Percentiles rank a stretch among this genome's conserved stretches.
phyloP scores from a whole-genome alignment of 2,329 filamentous ascomycete species.

The Trichoderma sp. region DNA sequence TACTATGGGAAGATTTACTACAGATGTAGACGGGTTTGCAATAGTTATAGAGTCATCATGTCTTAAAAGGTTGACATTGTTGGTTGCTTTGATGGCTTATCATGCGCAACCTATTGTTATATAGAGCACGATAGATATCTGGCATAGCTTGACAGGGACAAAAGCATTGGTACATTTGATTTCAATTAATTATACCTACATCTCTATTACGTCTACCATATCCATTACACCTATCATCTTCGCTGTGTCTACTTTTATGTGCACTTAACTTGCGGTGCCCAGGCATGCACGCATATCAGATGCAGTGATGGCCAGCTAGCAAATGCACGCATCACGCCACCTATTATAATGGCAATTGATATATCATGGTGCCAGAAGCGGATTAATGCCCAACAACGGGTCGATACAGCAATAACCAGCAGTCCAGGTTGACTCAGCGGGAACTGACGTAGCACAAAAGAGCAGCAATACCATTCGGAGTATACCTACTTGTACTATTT shows the following conservation, averaged over 20 bases:
- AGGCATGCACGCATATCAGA: not conserved
- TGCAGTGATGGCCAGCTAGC: not conserved
- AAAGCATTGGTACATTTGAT: not conserved
- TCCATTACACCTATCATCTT: no score
- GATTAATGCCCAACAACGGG: constrained; percentile 28
- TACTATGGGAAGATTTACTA: not conserved
- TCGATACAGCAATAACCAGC: constrained; percentile 12
- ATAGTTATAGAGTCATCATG: constrained; percentile 3
- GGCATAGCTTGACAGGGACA: constrained; percentile 3
- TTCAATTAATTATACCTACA: not conserved
- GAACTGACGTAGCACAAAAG: not conserved
- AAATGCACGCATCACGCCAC: constrained; percentile 17
- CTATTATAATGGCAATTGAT: not conserved
- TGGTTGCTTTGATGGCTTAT: not conserved
- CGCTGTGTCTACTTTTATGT: no score
- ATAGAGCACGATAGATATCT: constrained; percentile 14
- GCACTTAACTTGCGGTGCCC: not conserved
- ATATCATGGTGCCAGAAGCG: not conserved
- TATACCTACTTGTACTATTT: no score
- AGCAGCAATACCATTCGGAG: not conserved
- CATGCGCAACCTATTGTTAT: constrained; percentile 3
- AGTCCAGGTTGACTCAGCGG: not conserved
- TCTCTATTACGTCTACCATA: not conserved
- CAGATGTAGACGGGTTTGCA: constrained; percentile 17
- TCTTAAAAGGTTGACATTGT: not conserved